Base-by-base conservation (phyloP, 73 alveolate species). In the Effrenium voratum region DNA sequence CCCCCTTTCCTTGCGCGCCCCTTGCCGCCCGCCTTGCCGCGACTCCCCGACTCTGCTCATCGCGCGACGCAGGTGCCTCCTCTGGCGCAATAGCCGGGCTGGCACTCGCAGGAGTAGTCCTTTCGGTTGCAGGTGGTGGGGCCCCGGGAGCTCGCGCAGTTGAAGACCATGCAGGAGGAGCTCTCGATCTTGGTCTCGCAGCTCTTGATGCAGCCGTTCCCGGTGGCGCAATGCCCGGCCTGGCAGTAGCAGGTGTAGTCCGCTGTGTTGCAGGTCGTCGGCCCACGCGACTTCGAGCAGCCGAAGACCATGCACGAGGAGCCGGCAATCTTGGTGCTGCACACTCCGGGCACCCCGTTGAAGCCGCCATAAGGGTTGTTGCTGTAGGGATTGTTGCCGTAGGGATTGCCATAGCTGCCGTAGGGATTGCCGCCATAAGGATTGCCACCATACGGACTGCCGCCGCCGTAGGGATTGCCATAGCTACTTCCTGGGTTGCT, bases 141-240 rank as follows among this genome's bases (percentile, higher is more conserved):
- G 40, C 97, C 97, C 0, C 97, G 87, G 26, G 97, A 90, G 50
- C 68, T 90, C 30, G 97, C 97, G 55, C 97, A 90, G 97, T 50
- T 55, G 97, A 90, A 90, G 88, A 90, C 76, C 97, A 90, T 90
- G 97, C 97, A 90, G 30, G 97, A 90, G 45, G 97, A 90, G 87
- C 76, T 55, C 97, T 90, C 88, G 82, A 72, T 72, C 52, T 38
- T 41, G 87, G 68, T 72, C 72, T 34, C 70, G 70, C 91, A 45
- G 70, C 60, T 45, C 45, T 45, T 44, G 15, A 46, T 10, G 70
- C 66, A 10, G 43, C 4, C 40, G 60, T 10, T 5, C 38, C 60
- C 43, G 36, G 60, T 6, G n/a, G 3, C 36, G 38, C 85, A 5
- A 26, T 26, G 38, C 57, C 85, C n/a, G n/a, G n/a, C n/a, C n/a